Evolutionary conservation across 352 stramenopile genomes (phyloP).

Genomic region (Globisporangium cystogenes): DNA sequence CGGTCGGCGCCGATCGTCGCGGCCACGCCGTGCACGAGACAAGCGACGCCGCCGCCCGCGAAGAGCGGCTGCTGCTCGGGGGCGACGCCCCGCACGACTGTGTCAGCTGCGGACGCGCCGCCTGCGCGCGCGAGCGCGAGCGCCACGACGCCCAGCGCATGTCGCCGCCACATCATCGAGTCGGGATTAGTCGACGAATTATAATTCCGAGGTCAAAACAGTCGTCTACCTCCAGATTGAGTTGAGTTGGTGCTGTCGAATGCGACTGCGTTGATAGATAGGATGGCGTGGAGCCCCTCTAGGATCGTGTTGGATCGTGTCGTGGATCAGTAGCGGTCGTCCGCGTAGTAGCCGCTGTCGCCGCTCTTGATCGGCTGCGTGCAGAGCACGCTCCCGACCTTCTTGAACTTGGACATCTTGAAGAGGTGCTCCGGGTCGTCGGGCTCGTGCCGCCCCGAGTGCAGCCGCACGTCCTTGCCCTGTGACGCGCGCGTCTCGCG

Average conservation of each 20-base stretch:
- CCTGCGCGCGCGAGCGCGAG: neutral
- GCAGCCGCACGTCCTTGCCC: constrained; percentile 56
- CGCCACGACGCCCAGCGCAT: neutral
- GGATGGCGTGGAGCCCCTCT: neutral
- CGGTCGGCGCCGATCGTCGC: constrained; percentile 3
- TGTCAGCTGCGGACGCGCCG: neutral
- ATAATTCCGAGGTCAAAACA: too few relatives aligned
- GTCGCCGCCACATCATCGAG: too few relatives aligned
- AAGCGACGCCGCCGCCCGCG: constrained; percentile 1
- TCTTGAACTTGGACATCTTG: constrained; percentile 88
- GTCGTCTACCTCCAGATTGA: too few relatives aligned
- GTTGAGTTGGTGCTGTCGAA: too few relatives aligned
- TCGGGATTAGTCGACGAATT: too few relatives aligned
- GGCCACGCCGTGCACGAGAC: constrained; percentile 28
- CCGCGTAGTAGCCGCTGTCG: constrained; percentile 7
- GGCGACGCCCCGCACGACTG: constrained; percentile 33
- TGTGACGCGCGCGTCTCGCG: constrained; percentile 69
- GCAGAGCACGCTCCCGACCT: constrained; percentile 54
- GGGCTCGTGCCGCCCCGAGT: constrained; percentile 21
- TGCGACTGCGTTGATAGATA: neutral
- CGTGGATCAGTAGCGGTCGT: constrained; percentile 4
- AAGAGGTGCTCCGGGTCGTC: constrained; percentile 37
- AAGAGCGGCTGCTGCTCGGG: constrained; percentile 25
- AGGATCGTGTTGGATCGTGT: neutral
- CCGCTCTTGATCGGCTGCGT: constrained; percentile 42